These are phyloP conservation scores for Solanum sparsipilum DNA, from an alignment of 257 asterid species.

Conservation along the genomic window DNA sequence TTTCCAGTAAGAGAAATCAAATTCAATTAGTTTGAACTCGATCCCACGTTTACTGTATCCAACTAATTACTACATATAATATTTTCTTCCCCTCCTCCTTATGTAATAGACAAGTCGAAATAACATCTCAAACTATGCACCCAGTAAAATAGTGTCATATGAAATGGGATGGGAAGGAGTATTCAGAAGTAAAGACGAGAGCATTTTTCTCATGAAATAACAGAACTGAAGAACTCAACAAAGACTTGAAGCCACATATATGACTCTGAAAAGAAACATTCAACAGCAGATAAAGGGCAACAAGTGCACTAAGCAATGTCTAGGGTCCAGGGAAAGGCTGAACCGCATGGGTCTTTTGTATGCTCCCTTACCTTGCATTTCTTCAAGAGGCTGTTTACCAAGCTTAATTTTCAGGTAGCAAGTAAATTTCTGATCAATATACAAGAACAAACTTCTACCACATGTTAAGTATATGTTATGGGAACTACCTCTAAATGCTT, in stretches of 20 bases:
- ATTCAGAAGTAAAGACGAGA: not conserved
- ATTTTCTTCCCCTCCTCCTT: not conserved
- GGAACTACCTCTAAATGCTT: constrained; percentile 41
- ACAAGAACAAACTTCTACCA: not conserved
- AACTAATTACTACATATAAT: not conserved
- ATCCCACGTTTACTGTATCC: not conserved
- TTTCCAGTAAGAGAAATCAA: not conserved
- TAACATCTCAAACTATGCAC: not conserved
- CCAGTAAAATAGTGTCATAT: not conserved
- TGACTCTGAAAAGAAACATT: not conserved
- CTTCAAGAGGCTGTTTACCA: not conserved
- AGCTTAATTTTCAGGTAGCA: not conserved
- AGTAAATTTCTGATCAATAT: not conserved
- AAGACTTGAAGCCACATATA: not conserved
- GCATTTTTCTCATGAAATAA: not conserved
- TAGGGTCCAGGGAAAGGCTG: not conserved
- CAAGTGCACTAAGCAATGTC: not conserved
- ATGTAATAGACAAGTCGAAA: not conserved
- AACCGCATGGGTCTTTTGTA: not conserved
- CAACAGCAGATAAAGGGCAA: not conserved
- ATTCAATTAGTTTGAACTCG: not conserved
- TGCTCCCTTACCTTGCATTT: not conserved
- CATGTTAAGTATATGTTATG: not conserved
- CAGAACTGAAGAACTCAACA: not conserved
- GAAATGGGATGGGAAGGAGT: not conserved